Evolutionary conservation across 257 asterid genomes (phyloP), one percentile per base, ranked within the genome.

Genomic region (Perilla frutescens): DNA sequence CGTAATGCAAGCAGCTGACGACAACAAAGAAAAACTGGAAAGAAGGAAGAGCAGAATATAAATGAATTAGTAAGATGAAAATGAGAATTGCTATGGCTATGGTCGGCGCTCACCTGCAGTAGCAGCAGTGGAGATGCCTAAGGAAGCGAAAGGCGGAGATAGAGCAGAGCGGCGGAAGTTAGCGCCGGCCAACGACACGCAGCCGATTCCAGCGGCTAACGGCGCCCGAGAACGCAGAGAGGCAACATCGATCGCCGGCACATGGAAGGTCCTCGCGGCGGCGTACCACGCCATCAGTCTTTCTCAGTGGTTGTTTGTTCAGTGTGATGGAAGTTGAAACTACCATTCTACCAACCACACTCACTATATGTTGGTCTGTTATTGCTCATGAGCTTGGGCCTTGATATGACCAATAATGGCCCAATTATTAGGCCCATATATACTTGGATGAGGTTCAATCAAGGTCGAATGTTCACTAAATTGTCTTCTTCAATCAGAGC

Each of bases 251-350:
- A 91, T 44, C 43, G 96, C 83, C 75, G 96, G 96, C 43, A 94
- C 9, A 48, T 85, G 87, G 65, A 94, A 91, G 70, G 68, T 85
- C 83, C 88, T 93, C 49, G 90, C 86, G 77, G 90, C 95, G 86
- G 89, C 83, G 79, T 68, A 79, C 96, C 94, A 93, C 73, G 91
- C 86, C 98, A 91, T 93, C 12, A n/a, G 2, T 51, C 61, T 76
- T 47, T 71, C 34, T 29, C 66, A 50, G 47, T 41, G 12, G 31
- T 4, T 1, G 29, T 66, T 57, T 41, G 43, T 44, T 37, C 10
- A 41, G 43, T 32, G 50, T 11, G n/a, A 2, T 11, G 1, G 14
- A 58, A 8, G 11, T 26, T 9, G 31, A 43, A 55, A 14, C 55
- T 45, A 44, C 60, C 66, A 13, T 20, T 20, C 26, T 43, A 12